Base-by-base conservation (phyloP, 352 stramenopile genomes). In the Albugo laibachii region DNA sequence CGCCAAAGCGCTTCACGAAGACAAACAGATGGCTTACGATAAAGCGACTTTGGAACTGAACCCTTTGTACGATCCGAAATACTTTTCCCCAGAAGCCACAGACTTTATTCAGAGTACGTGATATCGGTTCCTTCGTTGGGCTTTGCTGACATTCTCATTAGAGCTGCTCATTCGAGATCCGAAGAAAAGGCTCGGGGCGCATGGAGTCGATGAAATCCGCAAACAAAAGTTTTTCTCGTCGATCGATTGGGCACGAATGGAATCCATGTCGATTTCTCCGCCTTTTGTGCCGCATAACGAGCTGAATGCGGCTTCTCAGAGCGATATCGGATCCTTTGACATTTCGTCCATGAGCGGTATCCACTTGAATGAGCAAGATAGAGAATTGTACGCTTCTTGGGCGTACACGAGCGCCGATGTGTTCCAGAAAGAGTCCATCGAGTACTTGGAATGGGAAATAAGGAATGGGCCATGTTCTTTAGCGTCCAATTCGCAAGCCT, bases 1-100 rank as follows among this genome's bases (percentile, higher is more conserved):
- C 49, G 88, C 91, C 42, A 81, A 96, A 41, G 87, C 91, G 27
- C 84, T 95, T 55, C 86, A 94, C 21, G 70, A 93, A 31, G 74
- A 91, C 50, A 93, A 93, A 57, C 74, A 87, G 51, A 71, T 86
- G 48, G 80, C 79, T 10, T 85, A 89, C 47, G 69, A 92, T 36
- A 86, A 83, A 52, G 69, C 69, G 12, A 83, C 80, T 14, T 52
- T 87, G 8, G 74, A 87, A 51, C 64, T 87, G 21, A 87, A 65
- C 0, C 74, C 71, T 11, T 66, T 69, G 13, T 84, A 84, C 50
- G 76, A 89, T 41, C 49, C 69, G 15, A 85, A 81, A 50, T 84
- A 83, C 41, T 89, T 89, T 54, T 83, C 79, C 5, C 49, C 74
- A 8, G 74, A 86, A 14, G 73, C 76, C 24, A 63, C 66, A 47